Conservation (phyloP, 2,329 filamentous ascomycete species). For the Neonectria ditissima region DNA sequence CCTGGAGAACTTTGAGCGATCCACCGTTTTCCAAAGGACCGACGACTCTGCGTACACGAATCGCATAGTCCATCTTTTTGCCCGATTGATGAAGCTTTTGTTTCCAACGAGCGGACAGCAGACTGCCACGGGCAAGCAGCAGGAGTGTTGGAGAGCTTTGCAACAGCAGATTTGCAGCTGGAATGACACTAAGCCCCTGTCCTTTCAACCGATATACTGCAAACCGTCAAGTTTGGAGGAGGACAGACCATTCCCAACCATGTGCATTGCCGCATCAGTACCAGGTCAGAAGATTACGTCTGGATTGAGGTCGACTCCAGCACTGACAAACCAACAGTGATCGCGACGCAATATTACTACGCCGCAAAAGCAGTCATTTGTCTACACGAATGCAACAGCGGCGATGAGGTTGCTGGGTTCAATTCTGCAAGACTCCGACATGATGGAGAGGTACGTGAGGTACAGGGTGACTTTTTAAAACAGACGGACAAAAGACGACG, state of each 20-base stretch:
- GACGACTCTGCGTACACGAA: constrained; percentile 38
- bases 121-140: neutral
- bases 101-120: constrained; percentile 3
- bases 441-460: constrained; percentile 14
- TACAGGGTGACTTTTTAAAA: neutral
- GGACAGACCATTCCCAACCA: constrained; percentile 13
- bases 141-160: neutral
- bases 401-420: constrained; percentile 4
- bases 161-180: constrained; percentile 5
- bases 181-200: constrained; percentile 15
- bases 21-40: constrained; percentile 26
- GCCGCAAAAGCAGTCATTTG: constrained; percentile 34
- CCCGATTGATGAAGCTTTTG: constrained; percentile 41
- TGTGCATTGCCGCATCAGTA: constrained; percentile 19
- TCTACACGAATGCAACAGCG: constrained; percentile 28
- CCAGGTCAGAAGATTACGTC: constrained; percentile 10
- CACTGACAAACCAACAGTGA: constrained; percentile 37
- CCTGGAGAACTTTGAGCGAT: constrained; percentile 35
- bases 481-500: too few species aligned
- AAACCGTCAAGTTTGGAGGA: neutral
- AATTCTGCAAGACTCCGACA: constrained; percentile 17
- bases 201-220: constrained; percentile 15
- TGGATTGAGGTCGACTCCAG: neutral
- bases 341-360: constrained; percentile 54
- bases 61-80: constrained; percentile 36